A percentile compares a stretch with the other conserved stretches of the same genome.
Evolutionary conservation across 371 early-diverging fungal genomes (phyloP).

Genomic region (Quaeritorhiza haematococci): DNA sequence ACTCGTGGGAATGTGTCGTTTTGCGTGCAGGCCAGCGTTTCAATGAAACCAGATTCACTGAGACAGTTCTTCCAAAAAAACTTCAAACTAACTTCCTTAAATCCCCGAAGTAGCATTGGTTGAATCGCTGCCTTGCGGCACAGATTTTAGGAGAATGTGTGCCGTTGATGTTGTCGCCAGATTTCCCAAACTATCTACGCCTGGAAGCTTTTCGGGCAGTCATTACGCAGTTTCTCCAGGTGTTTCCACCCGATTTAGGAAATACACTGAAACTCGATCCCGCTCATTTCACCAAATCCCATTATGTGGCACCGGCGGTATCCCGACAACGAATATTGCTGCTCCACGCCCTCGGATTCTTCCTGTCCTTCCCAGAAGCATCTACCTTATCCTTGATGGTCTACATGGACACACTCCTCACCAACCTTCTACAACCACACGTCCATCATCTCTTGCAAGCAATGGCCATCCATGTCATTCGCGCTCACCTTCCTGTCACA

Average conservation of each 20-base stretch:
- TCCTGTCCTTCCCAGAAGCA: slow-evolving; percentile 14
- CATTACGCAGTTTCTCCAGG: slow-evolving; percentile 12
- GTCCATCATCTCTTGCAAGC: slow-evolving; percentile 20
- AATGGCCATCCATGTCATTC: slow-evolving; percentile 26
- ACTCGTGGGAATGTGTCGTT: not conserved
- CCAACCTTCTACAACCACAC: slow-evolving; percentile 12
- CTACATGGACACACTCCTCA: slow-evolving; percentile 31
- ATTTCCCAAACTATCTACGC: slow-evolving; percentile 13
- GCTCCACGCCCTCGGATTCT: slow-evolving; percentile 22
- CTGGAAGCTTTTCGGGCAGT: slow-evolving; percentile 16
- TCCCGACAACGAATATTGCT: slow-evolving; percentile 19
- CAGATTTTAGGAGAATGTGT: slow-evolving; percentile 13
- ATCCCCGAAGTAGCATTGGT: too few relatives aligned
- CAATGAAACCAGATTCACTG: not conserved
- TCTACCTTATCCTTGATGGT: slow-evolving; percentile 9
- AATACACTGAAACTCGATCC: slow-evolving; percentile 14
- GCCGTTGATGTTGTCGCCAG: not conserved
- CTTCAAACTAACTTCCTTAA: too few relatives aligned
- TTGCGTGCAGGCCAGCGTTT: not conserved
- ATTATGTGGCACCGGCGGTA: slow-evolving; percentile 16
- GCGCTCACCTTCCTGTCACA: slow-evolving; percentile 28
- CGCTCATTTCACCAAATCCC: slow-evolving; percentile 10
- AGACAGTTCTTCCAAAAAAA: not conserved
- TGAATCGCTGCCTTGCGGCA: slow-evolving; percentile 16
- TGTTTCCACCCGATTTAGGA: slow-evolving; percentile 22